Evolutionary conservation across 495 filamentous ascomycete species (phyloP), one percentile per base, ranked within the genome.

Genomic region (Talaromyces wortmannii): DNA sequence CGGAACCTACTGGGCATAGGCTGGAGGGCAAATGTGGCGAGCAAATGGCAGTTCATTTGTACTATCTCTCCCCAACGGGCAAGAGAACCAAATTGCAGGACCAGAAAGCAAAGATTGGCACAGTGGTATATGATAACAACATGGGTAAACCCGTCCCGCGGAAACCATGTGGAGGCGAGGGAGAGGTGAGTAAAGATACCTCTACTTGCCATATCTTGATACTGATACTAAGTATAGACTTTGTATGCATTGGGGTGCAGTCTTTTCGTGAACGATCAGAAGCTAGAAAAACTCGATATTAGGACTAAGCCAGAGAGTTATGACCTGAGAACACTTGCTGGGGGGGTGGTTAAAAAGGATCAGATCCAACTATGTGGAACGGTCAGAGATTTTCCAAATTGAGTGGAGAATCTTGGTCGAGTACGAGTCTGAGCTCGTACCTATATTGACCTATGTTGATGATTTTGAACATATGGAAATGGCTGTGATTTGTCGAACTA

Each of bases 41-140:
- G 56, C 18, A 48, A 36, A 58, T 58, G 56, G 31, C 50, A 33
- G 44, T 50, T 48, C 56, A 58, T 45, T 32, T 58, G 16, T 58
- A 58, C 47, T 58, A 53, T 45, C 33, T 50, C 48, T 31, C 29
- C 29, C 48, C 50, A 36, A 53, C 43, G n/a, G n/a, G n/a, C 23
- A 42, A 31, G 17, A 30, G 42, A 15, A 53, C 31, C 6, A 13
- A 44, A 6, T 30, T 58, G 31, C 36, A n/a, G 46, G 33, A 13
- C 49, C 12, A 45, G 18, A 50, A 50, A 31, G 48, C 48, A 7
- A 31, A 11, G 11, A 50, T 50, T 13, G 48, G 48, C 29, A 32
- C 48, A 50, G 48, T 50, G 48, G 48, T 18, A 10, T 31, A 31
- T 31, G 31, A 50, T 50, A 18, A 7, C 23, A 7, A 16, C 11